Base-by-base conservation (phyloP, 208 protist genomes). In the Endotrypanum monterogeii region DNA sequence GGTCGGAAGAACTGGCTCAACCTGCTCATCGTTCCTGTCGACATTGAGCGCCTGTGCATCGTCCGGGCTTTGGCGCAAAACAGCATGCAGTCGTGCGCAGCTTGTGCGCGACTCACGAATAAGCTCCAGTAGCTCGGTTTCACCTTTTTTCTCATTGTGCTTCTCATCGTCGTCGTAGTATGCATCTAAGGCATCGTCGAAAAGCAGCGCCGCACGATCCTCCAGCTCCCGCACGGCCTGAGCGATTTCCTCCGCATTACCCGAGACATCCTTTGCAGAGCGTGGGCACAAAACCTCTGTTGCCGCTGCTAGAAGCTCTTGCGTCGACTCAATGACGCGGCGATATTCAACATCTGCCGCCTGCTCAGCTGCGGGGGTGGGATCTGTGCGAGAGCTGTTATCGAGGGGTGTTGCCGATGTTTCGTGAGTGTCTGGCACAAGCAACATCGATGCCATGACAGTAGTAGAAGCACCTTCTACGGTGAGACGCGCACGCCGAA, bases 121-220 rank as follows among this genome's bases (percentile, higher is more conserved):
- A 9, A 89, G 55, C 8, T 76, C 44, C 46, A 80, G 74, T n/a
- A 71, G 82, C 41, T 83, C 76, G 7, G 39, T 67, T n/a, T 80
- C 80, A 1, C 81, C 80, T 0, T 73, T 57, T n/a, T 78, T 71
- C 1, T 35, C 76, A 56, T 76, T 14, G 44, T 72, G 54, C n/a
- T 76, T 35, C n/a, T 76, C 76, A 9, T 58, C 71, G 28, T 14
- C 50, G 23, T 48, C 70, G 52, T 52, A 76, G 44, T 67, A 54
- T 52, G 71, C 63, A 51, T 80, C 70, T 18, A 80, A 14, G 16
- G 60, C 54, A 46, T 80, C 76, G 32, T 76, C 70, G 0, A 23
- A 32, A 35, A 67, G 44, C 2, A 76, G 37, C 3, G 70, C 65
- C 55, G 75, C 76, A 23, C 76, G 63, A 25, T 69, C 32, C 30